Evolutionary conservation across 2,329 filamentous ascomycete genomes (phyloP).

Genomic region (Cladosporium sp.): DNA sequence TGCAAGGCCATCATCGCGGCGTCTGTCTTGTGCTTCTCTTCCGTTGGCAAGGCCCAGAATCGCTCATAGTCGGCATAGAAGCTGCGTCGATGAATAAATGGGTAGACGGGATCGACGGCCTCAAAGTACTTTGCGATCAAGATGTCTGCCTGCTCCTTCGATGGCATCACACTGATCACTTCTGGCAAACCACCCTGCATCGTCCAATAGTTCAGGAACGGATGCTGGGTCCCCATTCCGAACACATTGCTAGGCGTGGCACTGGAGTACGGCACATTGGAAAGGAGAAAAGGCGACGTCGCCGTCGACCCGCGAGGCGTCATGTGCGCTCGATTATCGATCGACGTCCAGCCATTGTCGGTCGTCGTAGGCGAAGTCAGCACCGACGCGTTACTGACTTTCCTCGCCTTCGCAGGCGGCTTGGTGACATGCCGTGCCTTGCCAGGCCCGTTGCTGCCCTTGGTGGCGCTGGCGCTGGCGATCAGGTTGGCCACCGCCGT

Average conservation of each 20-base stretch:
- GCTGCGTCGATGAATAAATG: constrained; percentile 68
- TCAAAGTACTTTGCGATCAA: constrained; percentile 51
- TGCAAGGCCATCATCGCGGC: constrained; percentile 65
- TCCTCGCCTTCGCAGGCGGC: constrained; percentile 29
- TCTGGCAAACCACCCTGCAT: constrained; percentile 68
- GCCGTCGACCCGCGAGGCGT: constrained; percentile 10
- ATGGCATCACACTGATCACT: constrained; percentile 68
- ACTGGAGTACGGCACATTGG: constrained; percentile 65
- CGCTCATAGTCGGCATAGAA: constrained; percentile 74
- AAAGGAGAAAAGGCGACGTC: constrained; percentile 51
- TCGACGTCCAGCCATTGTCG: constrained; percentile 25
- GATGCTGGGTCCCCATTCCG: constrained; percentile 71
- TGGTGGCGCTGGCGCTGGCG: constrained; percentile 43
- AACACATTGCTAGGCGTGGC: constrained; percentile 71
- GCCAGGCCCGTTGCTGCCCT: constrained; percentile 18
- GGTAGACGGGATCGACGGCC: constrained; percentile 71
- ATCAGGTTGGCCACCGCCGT: constrained; percentile 70
- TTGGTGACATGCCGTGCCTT: constrained; percentile 29
- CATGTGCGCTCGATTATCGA: constrained; percentile 19
- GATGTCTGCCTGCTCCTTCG: constrained; percentile 69
- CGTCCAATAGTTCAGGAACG: constrained; percentile 81
- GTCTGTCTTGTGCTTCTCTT: constrained; percentile 57
- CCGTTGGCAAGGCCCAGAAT: constrained; percentile 60
- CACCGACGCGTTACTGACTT: constrained; percentile 22
- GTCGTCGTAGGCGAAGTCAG: constrained; percentile 20